Evolutionary conservation across 2,329 filamentous ascomycete genomes (phyloP).

Genomic region (Phoma sp.): DNA sequence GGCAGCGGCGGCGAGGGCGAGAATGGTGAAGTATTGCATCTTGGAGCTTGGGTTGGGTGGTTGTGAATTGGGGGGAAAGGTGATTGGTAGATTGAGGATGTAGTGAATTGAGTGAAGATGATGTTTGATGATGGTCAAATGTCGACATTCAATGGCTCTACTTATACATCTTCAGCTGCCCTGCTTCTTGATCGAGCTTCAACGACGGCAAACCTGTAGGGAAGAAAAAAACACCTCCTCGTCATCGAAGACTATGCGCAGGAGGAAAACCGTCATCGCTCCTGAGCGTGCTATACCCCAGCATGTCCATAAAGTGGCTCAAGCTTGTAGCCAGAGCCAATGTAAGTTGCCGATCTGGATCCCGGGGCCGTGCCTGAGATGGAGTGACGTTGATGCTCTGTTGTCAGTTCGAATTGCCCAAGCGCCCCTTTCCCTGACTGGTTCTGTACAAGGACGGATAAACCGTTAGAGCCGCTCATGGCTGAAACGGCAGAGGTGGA

Average conservation of each 20-base stretch:
- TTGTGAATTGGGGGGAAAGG: slow-evolving; percentile 10
- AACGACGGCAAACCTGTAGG: not conserved
- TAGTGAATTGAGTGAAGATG: slow-evolving; percentile 27
- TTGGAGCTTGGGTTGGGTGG: slow-evolving; percentile 23
- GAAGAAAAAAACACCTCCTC: slow-evolving; percentile 15
- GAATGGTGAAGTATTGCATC: slow-evolving; percentile 45
- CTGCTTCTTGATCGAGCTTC: not conserved
- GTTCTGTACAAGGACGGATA: slow-evolving; percentile 18
- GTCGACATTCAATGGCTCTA: slow-evolving; percentile 24
- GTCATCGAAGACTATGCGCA: slow-evolving; percentile 8
- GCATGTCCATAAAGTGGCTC: slow-evolving; percentile 10
- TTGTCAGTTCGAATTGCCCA: slow-evolving; percentile 34
- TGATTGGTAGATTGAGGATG: slow-evolving; percentile 18
- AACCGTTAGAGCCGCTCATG: slow-evolving; percentile 30
- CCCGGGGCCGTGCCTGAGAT: slow-evolving; percentile 12
- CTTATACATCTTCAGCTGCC: slow-evolving; percentile 39
- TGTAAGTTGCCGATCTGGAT: not conserved
- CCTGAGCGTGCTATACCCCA: slow-evolving; percentile 8
- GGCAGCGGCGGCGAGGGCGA: slow-evolving; percentile 41
- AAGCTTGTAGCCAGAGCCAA: slow-evolving; percentile 2
- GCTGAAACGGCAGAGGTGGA: slow-evolving; percentile 31
- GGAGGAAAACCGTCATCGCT: slow-evolving; percentile 3
- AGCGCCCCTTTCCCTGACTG: slow-evolving; percentile 23
- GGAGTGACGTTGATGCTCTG: slow-evolving; percentile 39
- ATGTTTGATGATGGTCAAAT: slow-evolving; percentile 34